These are phyloP conservation scores for Diaporthe vaccinii DNA, from an alignment of 2,329 filamentous ascomycete species.

Conservation along the genomic window DNA sequence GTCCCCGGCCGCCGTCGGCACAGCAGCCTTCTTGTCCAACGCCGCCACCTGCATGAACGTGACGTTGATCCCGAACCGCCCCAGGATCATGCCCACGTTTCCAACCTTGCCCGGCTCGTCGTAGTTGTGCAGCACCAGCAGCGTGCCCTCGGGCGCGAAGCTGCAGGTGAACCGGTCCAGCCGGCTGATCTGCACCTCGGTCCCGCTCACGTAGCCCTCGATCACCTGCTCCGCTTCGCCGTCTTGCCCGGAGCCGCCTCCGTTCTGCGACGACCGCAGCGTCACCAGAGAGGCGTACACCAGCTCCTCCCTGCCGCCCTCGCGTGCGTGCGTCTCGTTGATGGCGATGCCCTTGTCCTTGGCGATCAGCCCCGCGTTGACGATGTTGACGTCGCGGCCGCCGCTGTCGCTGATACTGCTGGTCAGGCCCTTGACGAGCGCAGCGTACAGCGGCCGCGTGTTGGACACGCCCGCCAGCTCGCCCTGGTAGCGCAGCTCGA, in stretches of 20 bases:
- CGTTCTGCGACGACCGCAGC: conserved; percentile 63
- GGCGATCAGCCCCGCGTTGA: conserved; percentile 82
- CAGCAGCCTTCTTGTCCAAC: conserved; percentile 56
- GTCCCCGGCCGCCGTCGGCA: conserved; percentile 44
- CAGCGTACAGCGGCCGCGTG: conserved; percentile 83
- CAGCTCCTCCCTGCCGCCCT: conserved; percentile 70
- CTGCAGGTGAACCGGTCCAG: conserved; percentile 80
- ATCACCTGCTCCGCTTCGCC: conserved; percentile 60
- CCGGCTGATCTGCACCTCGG: conserved; percentile 77
- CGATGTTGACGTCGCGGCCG: conserved; percentile 81
- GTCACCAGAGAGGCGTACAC: conserved; percentile 81
- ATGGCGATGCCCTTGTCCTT: conserved; percentile 83
- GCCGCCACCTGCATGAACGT: conserved; percentile 82
- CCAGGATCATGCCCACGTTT: conserved; percentile 79
- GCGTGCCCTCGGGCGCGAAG: conserved; percentile 79
- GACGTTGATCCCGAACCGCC: conserved; percentile 81
- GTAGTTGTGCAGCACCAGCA: conserved; percentile 86
- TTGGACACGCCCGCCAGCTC: conserved; percentile 79
- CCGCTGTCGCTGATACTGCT: conserved; percentile 76
- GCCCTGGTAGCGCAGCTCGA: conserved; percentile 84
- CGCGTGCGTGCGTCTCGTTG: conserved; percentile 78
- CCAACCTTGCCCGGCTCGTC: conserved; percentile 88
- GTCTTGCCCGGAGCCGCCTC: conserved; percentile 39
- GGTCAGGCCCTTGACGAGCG: conserved; percentile 82
- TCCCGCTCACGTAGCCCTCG: conserved; percentile 76